These are phyloP conservation scores for Aechmea fasciata DNA, from an alignment of 176 grass and related monocot species.

Conservation along the genomic window DNA sequence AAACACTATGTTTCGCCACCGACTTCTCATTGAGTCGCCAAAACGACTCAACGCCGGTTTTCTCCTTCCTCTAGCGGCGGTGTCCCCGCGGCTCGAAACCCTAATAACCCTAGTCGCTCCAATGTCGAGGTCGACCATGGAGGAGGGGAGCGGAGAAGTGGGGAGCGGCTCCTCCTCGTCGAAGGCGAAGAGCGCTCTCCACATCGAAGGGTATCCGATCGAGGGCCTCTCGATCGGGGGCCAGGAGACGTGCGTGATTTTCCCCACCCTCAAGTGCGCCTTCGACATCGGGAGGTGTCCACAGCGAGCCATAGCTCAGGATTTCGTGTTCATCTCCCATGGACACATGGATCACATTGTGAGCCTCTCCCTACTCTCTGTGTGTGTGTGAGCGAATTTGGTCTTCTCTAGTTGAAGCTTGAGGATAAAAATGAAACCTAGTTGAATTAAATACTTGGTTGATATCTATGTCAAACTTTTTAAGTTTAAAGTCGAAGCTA, in stretches of 20 bases:
- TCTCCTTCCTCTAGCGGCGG: too few species aligned
- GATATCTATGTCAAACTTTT: too few species aligned
- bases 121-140: neutral
- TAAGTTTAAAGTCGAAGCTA: too few species aligned
- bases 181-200: conserved; percentile 19
- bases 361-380: neutral
- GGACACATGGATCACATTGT: conserved; percentile 91
- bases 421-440: too few species aligned
- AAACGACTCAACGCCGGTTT: too few species aligned
- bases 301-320: conserved; percentile 72
- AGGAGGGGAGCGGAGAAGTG: neutral
- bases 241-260: conserved; percentile 83
- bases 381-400: neutral
- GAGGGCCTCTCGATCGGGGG: conserved; percentile 85
- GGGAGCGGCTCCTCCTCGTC: neutral
- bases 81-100: too few species aligned
- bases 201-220: conserved; percentile 59
- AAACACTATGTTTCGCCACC: too few species aligned
- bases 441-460: too few species aligned
- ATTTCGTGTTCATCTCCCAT: conserved; percentile 93
- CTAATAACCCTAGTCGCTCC: too few species aligned
- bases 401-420: too few species aligned
- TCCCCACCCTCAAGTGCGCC: conserved; percentile 74
- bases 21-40: too few species aligned
- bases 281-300: conserved; percentile 98